Base-by-base conservation (phyloP, 2,329 filamentous ascomycete species). In the Elsinoe perseae region DNA sequence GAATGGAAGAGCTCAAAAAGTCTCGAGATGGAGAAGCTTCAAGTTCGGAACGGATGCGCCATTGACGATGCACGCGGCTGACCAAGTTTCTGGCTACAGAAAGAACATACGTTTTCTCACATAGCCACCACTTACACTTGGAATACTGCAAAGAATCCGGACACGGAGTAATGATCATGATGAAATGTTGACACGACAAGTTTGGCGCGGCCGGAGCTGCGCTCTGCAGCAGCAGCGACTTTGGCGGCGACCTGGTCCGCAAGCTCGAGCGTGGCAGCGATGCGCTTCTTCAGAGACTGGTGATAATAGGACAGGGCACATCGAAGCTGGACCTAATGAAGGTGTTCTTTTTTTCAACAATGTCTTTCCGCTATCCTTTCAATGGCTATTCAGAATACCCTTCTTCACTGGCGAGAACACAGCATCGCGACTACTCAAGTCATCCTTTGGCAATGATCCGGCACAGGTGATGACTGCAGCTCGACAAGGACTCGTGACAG, bases 261-360 rank as follows among this genome's bases (percentile, higher is more conserved):
- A 25, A 16, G 18, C n/a, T 30, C 7, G n/a, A 34, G 42, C 18
- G 12, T 56, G 53, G 53, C 53, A 38, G 32, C 66, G 70, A 23
- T 65, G 61, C 60, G 62, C 64, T 10, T 69, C 71, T 6, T 59
- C 72, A 1, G 72, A 77, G 57, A 71, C 77, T 9, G 81, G 80
- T 53, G 81, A 82, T 61, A 78, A 86, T 64, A 83, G 86, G 61
- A 82, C 82, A 8, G 92, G 93, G 0, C 90, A 96, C 65, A 95
- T 97, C 62, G 75, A 79, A n/a, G 79, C 87, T 9, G 79, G 77
- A 2, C 73, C 84, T 1, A 86, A 91, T 63, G 89, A 97, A 73
- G 85, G 86, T 0, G 84, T 97, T 44, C 71, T 96, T 5, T 98
- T 95, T 73, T 85, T 97, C 65, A 90, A 95, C 68, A 95, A 93